Base-by-base conservation (phyloP, 768 basidiomycete genomes). In the Xerocomus spinulosus region DNA sequence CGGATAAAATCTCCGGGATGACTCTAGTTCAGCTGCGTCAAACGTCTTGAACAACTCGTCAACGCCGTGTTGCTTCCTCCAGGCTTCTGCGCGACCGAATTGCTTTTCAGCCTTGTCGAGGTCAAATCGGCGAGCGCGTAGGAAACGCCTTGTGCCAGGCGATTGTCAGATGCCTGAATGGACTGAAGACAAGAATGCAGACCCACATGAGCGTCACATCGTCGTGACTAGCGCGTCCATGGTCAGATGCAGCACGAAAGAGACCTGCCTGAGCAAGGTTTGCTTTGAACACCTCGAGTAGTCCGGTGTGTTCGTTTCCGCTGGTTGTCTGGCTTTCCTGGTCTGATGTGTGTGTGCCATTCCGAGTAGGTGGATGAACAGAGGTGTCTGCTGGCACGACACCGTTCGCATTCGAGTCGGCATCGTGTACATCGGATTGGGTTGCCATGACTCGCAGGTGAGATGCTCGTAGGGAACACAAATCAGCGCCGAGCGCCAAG, bases 71-170 rank as follows among this genome's bases (percentile, higher is more conserved):
- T 78, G 68, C 56, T 71, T 72, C 51, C 87, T 70, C 91, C 91
- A 93, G 5, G 72, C 70, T 57, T 85, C 80, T 0, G 84, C 70
- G 14, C 77, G 75, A 2, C 79, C 64, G 59, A 91, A 91, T 60
- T 92, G 87, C 50, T 79, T 78, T 64, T 79, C 72, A 0, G 89
- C 88, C 49, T 78, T 77, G 17, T 66, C 55, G 13, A 75, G 68
- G 50, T 87, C 77, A 61, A 82, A 92, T 48, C 73, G 73, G 49
- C 91, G 74, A 5, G 91, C 91, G n/a, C 88, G 78, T 3, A 92
- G 77, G 61, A 91, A 92, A 10, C 91, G 85, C 21, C 90, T 92
- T 63, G 39, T n/a, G 18, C 28, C 10, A 9, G 15, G 4, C 5
- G 32, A 24, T 38, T 33, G 37, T 47, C 18, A 36, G 41, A 30